A percentile compares a stretch with the other conserved stretches of the same genome.
Evolutionary conservation across 2,329 filamentous ascomycete genomes (phyloP).

Genomic region (Pseudogymnoascus sp.): DNA sequence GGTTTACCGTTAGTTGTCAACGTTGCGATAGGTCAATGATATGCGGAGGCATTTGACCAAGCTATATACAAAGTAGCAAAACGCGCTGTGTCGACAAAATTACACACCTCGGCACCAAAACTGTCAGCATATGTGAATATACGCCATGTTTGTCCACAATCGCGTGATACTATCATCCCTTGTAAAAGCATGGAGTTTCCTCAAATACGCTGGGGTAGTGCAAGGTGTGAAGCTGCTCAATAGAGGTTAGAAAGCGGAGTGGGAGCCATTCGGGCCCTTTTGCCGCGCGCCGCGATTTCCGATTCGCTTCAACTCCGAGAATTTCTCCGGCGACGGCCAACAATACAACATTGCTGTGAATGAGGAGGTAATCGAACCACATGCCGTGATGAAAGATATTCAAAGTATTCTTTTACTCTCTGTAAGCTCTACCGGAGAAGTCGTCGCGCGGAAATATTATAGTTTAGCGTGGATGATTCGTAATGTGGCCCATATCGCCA

Average conservation of each 20-base stretch:
- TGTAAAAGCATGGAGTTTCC: background rate
- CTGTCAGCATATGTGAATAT: constrained; percentile 13
- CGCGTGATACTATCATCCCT: background rate
- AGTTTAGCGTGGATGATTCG: background rate
- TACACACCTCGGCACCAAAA: background rate
- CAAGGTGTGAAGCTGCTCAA: background rate
- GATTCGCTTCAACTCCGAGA: constrained; percentile 13
- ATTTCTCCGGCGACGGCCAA: constrained; percentile 12
- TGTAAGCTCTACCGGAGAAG: background rate
- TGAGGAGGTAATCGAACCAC: background rate
- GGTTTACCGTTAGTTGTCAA: background rate
- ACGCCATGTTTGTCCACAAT: constrained; percentile 15
- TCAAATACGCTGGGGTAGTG: background rate
- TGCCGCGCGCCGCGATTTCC: background rate
- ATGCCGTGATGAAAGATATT: background rate
- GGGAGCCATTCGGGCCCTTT: background rate
- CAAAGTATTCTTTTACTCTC: background rate
- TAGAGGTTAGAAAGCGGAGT: background rate
- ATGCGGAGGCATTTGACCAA: background rate
- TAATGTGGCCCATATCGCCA: background rate
- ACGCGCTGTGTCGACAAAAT: background rate
- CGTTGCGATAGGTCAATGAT: background rate
- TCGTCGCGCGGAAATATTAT: background rate
- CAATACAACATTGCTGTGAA: background rate
- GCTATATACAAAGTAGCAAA: background rate